Evolutionary conservation across 2,329 filamentous ascomycete genomes (phyloP), one percentile per base, ranked within the genome.

Genomic region (Sporothrix curviconia): DNA sequence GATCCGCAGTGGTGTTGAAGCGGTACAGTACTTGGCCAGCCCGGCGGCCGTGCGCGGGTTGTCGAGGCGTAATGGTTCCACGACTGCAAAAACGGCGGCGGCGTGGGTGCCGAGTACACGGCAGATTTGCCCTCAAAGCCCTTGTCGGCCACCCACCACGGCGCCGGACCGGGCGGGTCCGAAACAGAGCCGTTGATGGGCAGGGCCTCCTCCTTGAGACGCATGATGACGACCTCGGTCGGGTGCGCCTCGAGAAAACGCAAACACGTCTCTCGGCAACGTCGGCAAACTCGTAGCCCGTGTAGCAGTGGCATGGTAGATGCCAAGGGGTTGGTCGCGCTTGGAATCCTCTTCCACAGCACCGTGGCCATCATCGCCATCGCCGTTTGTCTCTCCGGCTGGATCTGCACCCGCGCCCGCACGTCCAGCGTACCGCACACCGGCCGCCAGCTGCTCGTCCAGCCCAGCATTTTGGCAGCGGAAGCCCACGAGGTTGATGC

Each of bases 341-440:
- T 56, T 17, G 9, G 24, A 32, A 19, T 19, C 30, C 3, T 17
- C n/a, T n/a, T n/a, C n/a, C n/a, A n/a, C 5, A 11, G 6, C 28
- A 11, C 11, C 28, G 28, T 32, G 6, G 28, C 28, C 28, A 11
- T 32, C 28, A 11, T 32, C 28, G 28, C 6, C 28, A 32, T 11
- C 28, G 11, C 11, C 28, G 5, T 32, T 11, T 25, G 32, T 19
- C 17, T 25, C 14, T 8, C 7, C n/a, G 49, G 42, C 17, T 54
- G 54, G 19, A 61, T 15, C 59, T 64, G 60, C 28, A 76, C 69
- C 50, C 76, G 68, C 51, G 74, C 72, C 52, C 78, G 70, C 63
- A 80, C 73, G 62, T 81, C 76, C 55, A 78, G 68, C n/a, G 71
- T 80, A 77, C 30, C 76, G 72, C 66, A 80, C 63, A 8, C 78